Evolutionary conservation across 148 eudicot species (phyloP).

Genomic region (Mesembryanthemum crystallinum): DNA sequence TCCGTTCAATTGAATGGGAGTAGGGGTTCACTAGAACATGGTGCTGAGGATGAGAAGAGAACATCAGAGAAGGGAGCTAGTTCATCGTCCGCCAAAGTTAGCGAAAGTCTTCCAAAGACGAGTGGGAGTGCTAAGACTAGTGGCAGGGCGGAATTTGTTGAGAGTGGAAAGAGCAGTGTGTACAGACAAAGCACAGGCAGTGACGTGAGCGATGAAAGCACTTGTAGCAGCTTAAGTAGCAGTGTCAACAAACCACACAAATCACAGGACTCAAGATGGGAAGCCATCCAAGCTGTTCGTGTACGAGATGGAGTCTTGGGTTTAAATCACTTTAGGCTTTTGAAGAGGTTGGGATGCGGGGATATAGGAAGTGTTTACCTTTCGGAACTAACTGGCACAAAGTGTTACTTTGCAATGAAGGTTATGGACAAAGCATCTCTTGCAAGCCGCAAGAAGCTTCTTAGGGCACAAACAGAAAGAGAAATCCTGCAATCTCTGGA

Average conservation of each 20-base stretch:
- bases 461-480: constrained; percentile 86
- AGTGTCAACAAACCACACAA: constrained; percentile 81
- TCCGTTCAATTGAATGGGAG: constrained; percentile 17
- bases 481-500: constrained; percentile 85
- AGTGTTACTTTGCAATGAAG: constrained; percentile 90
- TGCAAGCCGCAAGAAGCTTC: constrained; percentile 82
- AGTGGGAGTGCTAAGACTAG: constrained; percentile 75
- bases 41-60: constrained; percentile 45
- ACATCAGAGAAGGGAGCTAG: constrained; percentile 34
- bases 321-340: constrained; percentile 71
- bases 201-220: constrained; percentile 79
- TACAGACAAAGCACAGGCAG: constrained; percentile 80
- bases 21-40: constrained; percentile 32
- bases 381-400: constrained; percentile 81
- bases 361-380: constrained; percentile 95
- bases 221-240: constrained; percentile 83
- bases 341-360: constrained; percentile 91
- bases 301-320: constrained; percentile 71
- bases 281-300: constrained; percentile 83
- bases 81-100: constrained; percentile 54
- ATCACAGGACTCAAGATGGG: constrained; percentile 83
- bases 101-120: constrained; percentile 61
- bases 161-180: constrained; percentile 75
- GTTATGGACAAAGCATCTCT: constrained; percentile 87
- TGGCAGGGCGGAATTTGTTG: constrained; percentile 56